Base-by-base conservation (phyloP, 2,329 filamentous ascomycete genomes). In the Ophiostoma triangulosporum region DNA sequence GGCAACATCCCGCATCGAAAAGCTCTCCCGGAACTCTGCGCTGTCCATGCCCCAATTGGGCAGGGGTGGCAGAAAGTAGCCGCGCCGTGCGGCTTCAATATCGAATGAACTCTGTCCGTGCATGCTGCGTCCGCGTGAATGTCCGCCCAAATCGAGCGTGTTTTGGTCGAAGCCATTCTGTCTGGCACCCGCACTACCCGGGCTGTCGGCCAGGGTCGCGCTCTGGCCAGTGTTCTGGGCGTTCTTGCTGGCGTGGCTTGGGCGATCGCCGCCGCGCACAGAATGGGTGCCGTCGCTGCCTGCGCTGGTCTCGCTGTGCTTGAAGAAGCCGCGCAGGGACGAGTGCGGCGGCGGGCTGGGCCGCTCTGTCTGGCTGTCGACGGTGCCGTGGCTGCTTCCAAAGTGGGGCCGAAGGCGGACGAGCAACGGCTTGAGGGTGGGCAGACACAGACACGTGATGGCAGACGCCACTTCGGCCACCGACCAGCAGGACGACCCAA, bases 401-500 rank as follows among this genome's bases (percentile, higher is more conserved):
- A 36, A 50, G 8, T 32, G 50, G 7, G 50, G 14, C 38, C 50
- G 4, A 7, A 49, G 14, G 14, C 35, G 38, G n/a, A 29, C 32
- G 24, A 64, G 55, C 11, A 66, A 52, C 8, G 64, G 64, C 15
- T 67, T 62, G 4, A 69, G 58, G 1, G 66, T 69, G 1, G 66
- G 65, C 15, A 69, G 61, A 54, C 67, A 69, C 4, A 62, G 62
- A 57, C 66, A 69, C 20, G 61, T 65, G 22, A 70, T 63, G 11
- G 64, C 67, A 1, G 63, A 66, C 57, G 61, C 63, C 3, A 69
- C 54, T 55, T 69, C 67, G 50, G 60, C 62, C 38, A 68, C 62
- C 38, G 65, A 68, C 67, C 67, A 70, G 51, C 60, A 62, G 0
- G 66, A 65, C 1, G 63, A 62, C 26, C 62, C 62, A 3, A 69